These are phyloP conservation scores for Diplodia seriata DNA, from an alignment of 2,329 filamentous ascomycete genomes.

Conservation along the genomic window DNA sequence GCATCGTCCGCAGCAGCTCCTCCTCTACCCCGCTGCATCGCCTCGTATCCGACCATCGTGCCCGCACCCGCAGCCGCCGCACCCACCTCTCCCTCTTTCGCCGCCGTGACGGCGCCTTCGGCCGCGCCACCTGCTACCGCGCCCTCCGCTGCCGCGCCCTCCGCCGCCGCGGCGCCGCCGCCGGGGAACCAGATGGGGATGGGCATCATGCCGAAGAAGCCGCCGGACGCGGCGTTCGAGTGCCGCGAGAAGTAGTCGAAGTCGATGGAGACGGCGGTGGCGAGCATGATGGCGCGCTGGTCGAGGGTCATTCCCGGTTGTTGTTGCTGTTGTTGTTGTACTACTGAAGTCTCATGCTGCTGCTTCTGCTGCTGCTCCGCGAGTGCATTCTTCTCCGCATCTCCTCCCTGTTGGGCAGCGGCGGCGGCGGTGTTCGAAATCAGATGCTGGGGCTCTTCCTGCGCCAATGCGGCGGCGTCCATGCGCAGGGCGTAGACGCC, in stretches of 20 bases:
- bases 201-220: constrained; percentile 51
- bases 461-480: constrained; percentile 58
- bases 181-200: constrained; percentile 60
- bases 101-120: constrained; percentile 44
- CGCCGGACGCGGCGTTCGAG: constrained; percentile 52
- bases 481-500: constrained; percentile 70
- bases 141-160: constrained; percentile 40
- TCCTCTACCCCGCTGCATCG: constrained; percentile 62
- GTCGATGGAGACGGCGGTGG: constrained; percentile 69
- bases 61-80: constrained; percentile 59
- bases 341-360: no score
- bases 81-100: constrained; percentile 46
- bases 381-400: constrained; percentile 29
- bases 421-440: neutral
- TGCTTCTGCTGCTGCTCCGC: constrained; percentile 38
- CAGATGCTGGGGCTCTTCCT: neutral
- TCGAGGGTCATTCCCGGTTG: constrained; percentile 67
- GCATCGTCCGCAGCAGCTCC: constrained; percentile 38
- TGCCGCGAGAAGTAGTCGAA: constrained; percentile 73
- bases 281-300: constrained; percentile 70
- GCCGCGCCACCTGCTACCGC: constrained; percentile 51
- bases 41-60: constrained; percentile 68
- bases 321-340: constrained; percentile 18
- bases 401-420: neutral
- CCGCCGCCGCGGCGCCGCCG: constrained; percentile 47